phyloP scores from a whole-genome alignment of 73 alveolate genomes.

The Urostyla sp. region DNA sequence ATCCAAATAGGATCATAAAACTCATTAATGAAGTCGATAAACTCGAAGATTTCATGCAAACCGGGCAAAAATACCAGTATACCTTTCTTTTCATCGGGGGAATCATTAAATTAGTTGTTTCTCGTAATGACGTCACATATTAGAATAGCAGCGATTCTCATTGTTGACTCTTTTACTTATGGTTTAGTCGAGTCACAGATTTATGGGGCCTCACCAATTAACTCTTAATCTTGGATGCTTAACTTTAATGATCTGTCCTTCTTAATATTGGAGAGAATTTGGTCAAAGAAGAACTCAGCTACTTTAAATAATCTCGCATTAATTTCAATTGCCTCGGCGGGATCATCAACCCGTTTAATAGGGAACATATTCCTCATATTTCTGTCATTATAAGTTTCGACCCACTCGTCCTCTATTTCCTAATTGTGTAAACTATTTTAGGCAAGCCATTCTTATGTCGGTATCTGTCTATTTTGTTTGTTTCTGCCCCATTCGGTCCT shows the following conservation, averaged over 20 bases:
- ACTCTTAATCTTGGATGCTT: conserved; percentile 22
- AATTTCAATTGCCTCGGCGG: conserved; percentile 56
- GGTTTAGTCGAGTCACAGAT: conserved; percentile 31
- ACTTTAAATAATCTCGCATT: conserved; percentile 53
- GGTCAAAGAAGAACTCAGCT: conserved; percentile 53
- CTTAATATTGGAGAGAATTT: conserved; percentile 36
- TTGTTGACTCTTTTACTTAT: conserved; percentile 35
- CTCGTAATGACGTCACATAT: conserved; percentile 58
- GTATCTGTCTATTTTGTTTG: conserved; percentile 41
- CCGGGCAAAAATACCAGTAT: conserved; percentile 94
- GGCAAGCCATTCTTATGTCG: not conserved
- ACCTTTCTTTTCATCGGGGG: conserved; percentile 65
- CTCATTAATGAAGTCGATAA: conserved; percentile 69
- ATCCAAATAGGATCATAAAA: conserved; percentile 41
- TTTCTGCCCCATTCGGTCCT: conserved; percentile 44
- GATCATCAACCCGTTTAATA: conserved; percentile 34
- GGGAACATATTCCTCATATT: conserved; percentile 47
- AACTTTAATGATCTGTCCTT: conserved; percentile 3
- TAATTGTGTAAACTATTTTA: not conserved
- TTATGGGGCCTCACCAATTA: not conserved
- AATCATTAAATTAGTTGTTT: conserved; percentile 57
- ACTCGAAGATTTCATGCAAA: conserved; percentile 76
- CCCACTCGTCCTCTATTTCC: conserved; percentile 48
- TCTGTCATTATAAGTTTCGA: conserved; percentile 40
- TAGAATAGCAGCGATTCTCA: conserved; percentile 54